phyloP scores from a whole-genome alignment of 768 basidiomycete genomes.

The Panaeolus papilionaceus region DNA sequence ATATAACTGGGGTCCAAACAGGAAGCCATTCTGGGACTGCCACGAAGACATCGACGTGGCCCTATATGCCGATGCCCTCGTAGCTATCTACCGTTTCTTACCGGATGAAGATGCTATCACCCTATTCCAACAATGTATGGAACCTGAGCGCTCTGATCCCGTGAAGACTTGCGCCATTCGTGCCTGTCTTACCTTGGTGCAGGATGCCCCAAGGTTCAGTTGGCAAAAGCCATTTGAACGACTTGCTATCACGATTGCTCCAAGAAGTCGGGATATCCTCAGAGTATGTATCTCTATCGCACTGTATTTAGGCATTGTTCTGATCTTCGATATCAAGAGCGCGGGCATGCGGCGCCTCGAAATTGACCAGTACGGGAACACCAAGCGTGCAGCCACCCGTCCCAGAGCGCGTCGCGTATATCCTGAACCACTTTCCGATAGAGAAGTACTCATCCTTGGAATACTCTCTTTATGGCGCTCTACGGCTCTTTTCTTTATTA shows the following conservation, averaged over 20 bases:
- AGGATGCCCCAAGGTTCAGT: conserved; percentile 63
- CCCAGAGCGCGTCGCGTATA: conserved; percentile 67
- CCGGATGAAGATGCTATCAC: conserved; percentile 64
- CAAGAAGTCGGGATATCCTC: conserved; percentile 61
- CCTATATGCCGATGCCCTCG: conserved; percentile 76
- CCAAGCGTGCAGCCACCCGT: conserved; percentile 56
- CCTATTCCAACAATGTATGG: conserved; percentile 69
- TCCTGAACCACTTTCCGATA: conserved; percentile 64
- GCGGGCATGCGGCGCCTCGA: conserved; percentile 63
- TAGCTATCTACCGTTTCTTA: conserved; percentile 73
- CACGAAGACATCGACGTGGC: conserved; percentile 78
- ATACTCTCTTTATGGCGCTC: conserved; percentile 75
- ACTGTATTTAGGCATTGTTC: background rate
- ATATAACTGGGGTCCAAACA: conserved; percentile 40
- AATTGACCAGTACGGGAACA: conserved; percentile 59
- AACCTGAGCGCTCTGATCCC: conserved; percentile 80
- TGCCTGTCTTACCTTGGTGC: conserved; percentile 69
- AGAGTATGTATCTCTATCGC: conserved; percentile 44
- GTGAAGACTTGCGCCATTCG: conserved; percentile 81
- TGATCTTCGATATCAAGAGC: conserved; percentile 39
- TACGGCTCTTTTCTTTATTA: conserved; percentile 59
- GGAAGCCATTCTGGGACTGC: conserved; percentile 75
- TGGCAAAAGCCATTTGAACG: conserved; percentile 63
- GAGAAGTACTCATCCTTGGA: conserved; percentile 72
- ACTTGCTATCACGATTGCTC: conserved; percentile 49